Evolutionary conservation across 2,329 filamentous ascomycete species (phyloP).

Genomic region (Paramyrothecium sp.): DNA sequence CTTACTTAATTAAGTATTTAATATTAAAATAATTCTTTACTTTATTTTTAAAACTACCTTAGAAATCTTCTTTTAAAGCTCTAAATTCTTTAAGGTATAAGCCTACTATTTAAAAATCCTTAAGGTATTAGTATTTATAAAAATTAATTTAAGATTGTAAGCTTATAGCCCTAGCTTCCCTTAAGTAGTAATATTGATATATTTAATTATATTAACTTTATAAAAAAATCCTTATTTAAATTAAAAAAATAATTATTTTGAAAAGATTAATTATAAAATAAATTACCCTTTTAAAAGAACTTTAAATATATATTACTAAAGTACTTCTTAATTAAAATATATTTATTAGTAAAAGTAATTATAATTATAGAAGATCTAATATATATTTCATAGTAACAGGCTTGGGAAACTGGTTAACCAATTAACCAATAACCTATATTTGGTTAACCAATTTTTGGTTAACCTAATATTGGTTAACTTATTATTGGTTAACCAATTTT

Average conservation of each 20-base stretch:
- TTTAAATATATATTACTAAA: constrained; percentile 2
- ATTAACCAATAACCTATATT: too few relatives aligned
- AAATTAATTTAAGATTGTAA: too few relatives aligned
- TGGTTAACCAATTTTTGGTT: too few relatives aligned
- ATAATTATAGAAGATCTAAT: neutral
- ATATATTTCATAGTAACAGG: neutral
- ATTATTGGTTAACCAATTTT: too few relatives aligned
- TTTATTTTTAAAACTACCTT: neutral
- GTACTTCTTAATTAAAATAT: neutral
- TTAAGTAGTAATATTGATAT: neutral
- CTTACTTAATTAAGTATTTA: neutral
- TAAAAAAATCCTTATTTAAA: neutral
- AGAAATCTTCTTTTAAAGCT: neutral
- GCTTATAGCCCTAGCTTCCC: too few relatives aligned
- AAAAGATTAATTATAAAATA: constrained; percentile 1
- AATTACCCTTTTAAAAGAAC: constrained; percentile 1
- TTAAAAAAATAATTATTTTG: neutral
- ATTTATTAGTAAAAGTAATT: constrained; percentile 1
- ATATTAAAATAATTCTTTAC: neutral
- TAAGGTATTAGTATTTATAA: neutral
- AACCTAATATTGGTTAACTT: too few relatives aligned
- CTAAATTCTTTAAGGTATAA: neutral
- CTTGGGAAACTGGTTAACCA: too few relatives aligned
- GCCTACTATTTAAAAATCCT: neutral
- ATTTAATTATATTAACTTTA: too few relatives aligned